phyloP scores from a whole-genome alignment of 1,284 basidiomycete species.

The Pyrrhoderma lamaoense region DNA sequence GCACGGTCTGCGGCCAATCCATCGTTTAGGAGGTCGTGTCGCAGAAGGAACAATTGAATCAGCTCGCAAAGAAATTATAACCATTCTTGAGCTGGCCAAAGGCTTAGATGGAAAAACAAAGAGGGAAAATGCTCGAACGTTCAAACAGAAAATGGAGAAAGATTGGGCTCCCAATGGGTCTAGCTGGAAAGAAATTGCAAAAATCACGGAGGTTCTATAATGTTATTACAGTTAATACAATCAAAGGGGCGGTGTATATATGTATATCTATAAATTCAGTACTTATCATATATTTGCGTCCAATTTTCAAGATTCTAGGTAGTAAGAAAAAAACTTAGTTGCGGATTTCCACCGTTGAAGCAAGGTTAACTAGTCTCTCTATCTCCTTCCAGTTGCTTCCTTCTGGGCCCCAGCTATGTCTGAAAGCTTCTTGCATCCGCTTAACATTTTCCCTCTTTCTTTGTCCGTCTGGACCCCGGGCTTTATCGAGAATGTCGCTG shows the following conservation, averaged over 20 bases:
- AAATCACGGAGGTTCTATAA: too few relatives aligned
- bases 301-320: too few relatives aligned
- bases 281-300: too few relatives aligned
- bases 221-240: too few relatives aligned
- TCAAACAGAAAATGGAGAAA: constrained; percentile 1
- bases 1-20: constrained; percentile 20
- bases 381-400: constrained; percentile 9
- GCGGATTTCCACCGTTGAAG: too few relatives aligned
- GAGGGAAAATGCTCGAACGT: constrained; percentile 2
- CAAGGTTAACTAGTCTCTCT: constrained; percentile 3
- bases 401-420: constrained; percentile 1
- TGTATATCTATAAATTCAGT: too few relatives aligned
- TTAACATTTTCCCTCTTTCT: constrained; percentile 5
- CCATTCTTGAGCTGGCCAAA: background rate
- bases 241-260: too few relatives aligned
- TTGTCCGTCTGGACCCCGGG: constrained; percentile 5
- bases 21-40: constrained; percentile 1
- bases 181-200: constrained; percentile 5
- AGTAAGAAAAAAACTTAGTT: too few relatives aligned
- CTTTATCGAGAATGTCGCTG: constrained; percentile 2
- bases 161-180: constrained; percentile 1
- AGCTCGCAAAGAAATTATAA: background rate
- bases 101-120: constrained; percentile 5
- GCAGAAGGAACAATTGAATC: constrained; percentile 11
- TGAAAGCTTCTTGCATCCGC: constrained; percentile 1